These are phyloP conservation scores for Acorus calamus DNA, from an alignment of 106 monocot species.

Conservation along the genomic window DNA sequence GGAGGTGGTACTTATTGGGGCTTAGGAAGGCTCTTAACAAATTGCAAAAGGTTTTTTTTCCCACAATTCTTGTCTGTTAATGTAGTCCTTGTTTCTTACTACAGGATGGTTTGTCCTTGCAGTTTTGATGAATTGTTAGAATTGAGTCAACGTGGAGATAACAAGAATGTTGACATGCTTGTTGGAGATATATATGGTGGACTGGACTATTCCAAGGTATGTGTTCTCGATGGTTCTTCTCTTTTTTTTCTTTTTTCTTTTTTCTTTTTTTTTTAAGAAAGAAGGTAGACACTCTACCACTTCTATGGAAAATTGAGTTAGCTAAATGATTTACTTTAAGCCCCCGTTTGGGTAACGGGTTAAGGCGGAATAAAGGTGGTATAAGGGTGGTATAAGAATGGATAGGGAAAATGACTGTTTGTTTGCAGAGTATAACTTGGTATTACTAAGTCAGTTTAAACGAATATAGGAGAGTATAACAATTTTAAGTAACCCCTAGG, in stretches of 20 bases:
- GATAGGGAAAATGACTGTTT: too few relatives aligned
- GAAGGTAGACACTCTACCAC: too few relatives aligned
- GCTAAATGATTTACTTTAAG: too few relatives aligned
- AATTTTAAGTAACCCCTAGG: too few relatives aligned
- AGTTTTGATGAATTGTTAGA: slow-evolving; percentile 98
- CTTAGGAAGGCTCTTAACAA: slow-evolving; percentile 80
- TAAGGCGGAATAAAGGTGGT: too few relatives aligned
- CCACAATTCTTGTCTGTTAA: background rate
- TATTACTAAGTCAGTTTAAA: too few relatives aligned
- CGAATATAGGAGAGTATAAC: too few relatives aligned
- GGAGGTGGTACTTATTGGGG: slow-evolving; percentile 99
- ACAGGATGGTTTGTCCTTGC: slow-evolving; percentile 13
- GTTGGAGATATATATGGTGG: slow-evolving; percentile 99
- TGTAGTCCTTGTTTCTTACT: background rate
- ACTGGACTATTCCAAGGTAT: slow-evolving; percentile 90
- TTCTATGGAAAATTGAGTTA: too few relatives aligned
- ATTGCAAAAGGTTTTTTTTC: slow-evolving; percentile 77
- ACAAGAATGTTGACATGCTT: slow-evolving; percentile 91
- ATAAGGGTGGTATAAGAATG: too few relatives aligned
- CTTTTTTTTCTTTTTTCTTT: background rate
- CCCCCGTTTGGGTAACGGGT: too few relatives aligned
- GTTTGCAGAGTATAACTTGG: too few relatives aligned
- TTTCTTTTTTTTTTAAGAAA: background rate
- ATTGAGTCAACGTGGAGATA: slow-evolving; percentile 94
- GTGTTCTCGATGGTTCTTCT: too few relatives aligned